Percentiles rank a stretch among this genome's conserved stretches.
phyloP scores from a whole-genome alignment of 768 basidiomycete genomes.

The Mycena rosella region DNA sequence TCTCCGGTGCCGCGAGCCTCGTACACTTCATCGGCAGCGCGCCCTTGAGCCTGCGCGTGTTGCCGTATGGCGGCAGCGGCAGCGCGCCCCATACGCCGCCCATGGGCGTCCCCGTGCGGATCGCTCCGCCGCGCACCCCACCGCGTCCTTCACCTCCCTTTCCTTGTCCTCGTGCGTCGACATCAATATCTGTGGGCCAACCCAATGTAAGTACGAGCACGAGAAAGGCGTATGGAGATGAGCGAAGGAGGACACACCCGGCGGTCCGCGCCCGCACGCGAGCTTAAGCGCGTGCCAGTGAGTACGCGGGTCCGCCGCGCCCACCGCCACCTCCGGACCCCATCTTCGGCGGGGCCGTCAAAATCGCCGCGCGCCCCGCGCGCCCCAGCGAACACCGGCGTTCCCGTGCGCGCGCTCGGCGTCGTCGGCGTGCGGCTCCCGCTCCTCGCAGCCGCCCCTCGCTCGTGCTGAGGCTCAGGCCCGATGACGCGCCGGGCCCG shows the following conservation, averaged over 20 bases:
- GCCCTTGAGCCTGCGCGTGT: conserved; percentile 72
- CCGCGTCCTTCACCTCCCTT: conserved; percentile 37
- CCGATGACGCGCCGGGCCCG: conserved; percentile 2
- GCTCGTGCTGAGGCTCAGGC: conserved; percentile 24
- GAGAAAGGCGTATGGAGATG: neutral
- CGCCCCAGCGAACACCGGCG: conserved; percentile 60
- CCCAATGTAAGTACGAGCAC: too few relatives aligned
- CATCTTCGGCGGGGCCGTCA: conserved; percentile 90
- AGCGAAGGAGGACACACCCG: conserved; percentile 63
- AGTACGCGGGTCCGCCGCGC: conserved; percentile 91
- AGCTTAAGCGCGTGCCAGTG: conserved; percentile 90
- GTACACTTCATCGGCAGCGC: conserved; percentile 75
- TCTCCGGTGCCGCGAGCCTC: conserved; percentile 88
- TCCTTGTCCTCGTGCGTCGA: conserved; percentile 81
- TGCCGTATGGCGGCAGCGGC: conserved; percentile 55
- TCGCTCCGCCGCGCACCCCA: neutral
- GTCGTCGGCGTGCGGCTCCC: conserved; percentile 58
- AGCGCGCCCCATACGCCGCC: conserved; percentile 83
- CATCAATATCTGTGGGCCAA: conserved; percentile 89
- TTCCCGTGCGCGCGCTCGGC: conserved; percentile 52
- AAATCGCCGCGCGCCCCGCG: conserved; percentile 78
- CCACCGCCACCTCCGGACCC: conserved; percentile 91
- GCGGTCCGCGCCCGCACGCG: conserved; percentile 83
- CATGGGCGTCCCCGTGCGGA: conserved; percentile 55
- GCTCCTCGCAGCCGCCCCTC: conserved; percentile 35